Evolutionary conservation across 441 rosid genomes (phyloP).

Genomic region (Biscutella laevigata): DNA sequence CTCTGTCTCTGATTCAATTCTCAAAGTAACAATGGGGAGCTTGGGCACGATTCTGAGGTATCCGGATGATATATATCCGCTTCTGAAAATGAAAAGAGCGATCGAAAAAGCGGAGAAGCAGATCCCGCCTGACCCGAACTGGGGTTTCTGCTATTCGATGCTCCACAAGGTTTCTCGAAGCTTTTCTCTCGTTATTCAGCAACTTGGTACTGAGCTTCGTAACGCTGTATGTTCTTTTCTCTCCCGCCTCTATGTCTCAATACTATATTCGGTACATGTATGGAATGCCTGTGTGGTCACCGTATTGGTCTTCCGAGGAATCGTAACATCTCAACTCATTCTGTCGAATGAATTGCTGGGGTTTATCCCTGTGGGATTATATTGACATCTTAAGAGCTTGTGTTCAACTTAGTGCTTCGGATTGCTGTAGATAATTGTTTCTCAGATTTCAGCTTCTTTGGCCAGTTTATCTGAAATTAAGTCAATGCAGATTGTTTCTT

Average conservation of each 20-base stretch:
- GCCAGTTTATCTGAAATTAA: not conserved
- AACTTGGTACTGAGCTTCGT: conserved; percentile 66
- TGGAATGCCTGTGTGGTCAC: not conserved
- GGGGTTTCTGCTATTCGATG: conserved; percentile 87
- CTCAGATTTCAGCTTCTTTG: not conserved
- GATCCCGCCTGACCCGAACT: conserved; percentile 85
- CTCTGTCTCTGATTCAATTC: conserved; percentile 13
- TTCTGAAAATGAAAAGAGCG: conserved; percentile 77
- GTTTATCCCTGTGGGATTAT: not conserved
- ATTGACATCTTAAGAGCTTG: not conserved
- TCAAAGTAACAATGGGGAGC: conserved; percentile 55
- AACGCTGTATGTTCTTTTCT: conserved; percentile 51
- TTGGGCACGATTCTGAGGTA: conserved; percentile 55
- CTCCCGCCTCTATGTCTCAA: too few species aligned
- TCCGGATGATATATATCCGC: conserved; percentile 77
- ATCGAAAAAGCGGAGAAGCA: conserved; percentile 63
- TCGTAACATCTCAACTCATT: conserved; percentile 18
- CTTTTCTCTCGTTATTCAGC: conserved; percentile 80
- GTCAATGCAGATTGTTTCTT: not conserved
- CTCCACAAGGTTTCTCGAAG: conserved; percentile 87
- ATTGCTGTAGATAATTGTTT: not conserved
- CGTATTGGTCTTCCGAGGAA: not conserved
- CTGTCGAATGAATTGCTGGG: not conserved
- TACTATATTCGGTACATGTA: too few species aligned
- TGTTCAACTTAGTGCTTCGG: not conserved